Evolutionary conservation across 164 flowering plant genomes (phyloP).

Genomic region (Macadamia tetraphylla): DNA sequence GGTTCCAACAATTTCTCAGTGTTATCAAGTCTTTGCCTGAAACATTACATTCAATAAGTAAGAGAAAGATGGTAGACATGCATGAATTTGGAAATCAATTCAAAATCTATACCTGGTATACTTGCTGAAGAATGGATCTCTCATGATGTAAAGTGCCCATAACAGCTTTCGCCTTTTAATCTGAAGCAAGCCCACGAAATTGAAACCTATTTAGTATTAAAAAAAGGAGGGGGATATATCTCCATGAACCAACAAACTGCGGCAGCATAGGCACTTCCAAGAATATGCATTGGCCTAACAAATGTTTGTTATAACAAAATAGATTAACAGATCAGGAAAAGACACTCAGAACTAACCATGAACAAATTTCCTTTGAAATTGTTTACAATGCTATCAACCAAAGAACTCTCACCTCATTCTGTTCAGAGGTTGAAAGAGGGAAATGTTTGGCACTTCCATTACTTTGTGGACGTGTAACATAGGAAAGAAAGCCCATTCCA

Average conservation of each 20-base stretch:
- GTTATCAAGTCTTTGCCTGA: constrained; percentile 69
- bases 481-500: constrained; percentile 59
- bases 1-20: constrained; percentile 61
- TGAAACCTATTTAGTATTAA: background rate
- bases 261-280: background rate
- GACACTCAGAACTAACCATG: background rate
- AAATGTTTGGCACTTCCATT: constrained; percentile 20
- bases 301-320: background rate
- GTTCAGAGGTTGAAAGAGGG: constrained; percentile 47
- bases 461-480: constrained; percentile 18
- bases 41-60: constrained; percentile 4
- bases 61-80: constrained; percentile 2
- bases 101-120: constrained; percentile 57
- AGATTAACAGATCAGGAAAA: background rate
- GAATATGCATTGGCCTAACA: background rate
- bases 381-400: background rate
- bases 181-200: constrained; percentile 33
- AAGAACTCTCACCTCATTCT: constrained; percentile 62
- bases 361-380: background rate
- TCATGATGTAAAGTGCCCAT: constrained; percentile 92
- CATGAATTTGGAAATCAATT: background rate
- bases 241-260: background rate
- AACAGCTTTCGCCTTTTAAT: constrained; percentile 72
- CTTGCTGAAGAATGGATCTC: constrained; percentile 92
- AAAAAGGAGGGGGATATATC: background rate